Evolutionary conservation across 139 green algal species (phyloP), one percentile per base, ranked within the genome.

Genomic region (Coelastrella sp.): DNA sequence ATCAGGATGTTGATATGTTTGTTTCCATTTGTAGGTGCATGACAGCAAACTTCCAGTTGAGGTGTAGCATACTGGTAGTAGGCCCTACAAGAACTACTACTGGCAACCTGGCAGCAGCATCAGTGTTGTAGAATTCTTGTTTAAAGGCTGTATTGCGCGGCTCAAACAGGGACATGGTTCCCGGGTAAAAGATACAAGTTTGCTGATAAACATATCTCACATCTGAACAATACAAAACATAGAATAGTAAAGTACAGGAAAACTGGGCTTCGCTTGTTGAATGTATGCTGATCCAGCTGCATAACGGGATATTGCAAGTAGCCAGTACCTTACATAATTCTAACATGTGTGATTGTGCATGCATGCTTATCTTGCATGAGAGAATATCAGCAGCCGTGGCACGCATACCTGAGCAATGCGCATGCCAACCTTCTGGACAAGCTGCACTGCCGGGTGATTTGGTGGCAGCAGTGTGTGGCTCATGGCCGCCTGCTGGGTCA

Each of bases 391-490:
- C 82, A 80, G 71, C 68, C 32, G 32, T 47, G 32, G 32, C 32
- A 47, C 32, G 16, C 77, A 22, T 5, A 87, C 80, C 68, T 90
- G 59, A 16, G 92, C 92, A 57, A 94, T 92, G n/a, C 80, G 82
- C 6, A 16, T 23, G 19, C 93, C 93, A 7, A 96, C 83, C 0
- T 83, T 81, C 58, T 23, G 32, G 66, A 96, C 94, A 0, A 93
- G 80, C 60, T 64, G 73, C 17, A 68, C 68, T 65, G 92, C 87
- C 0, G 89, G 91, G 88, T 95, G 92, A 47, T 75, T 59, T 64
- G 68, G 59, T 4, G 95, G 94, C 78, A 97, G 84, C 89, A 97
- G 93, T 3, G 78, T 87, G 83, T 91, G 73, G 13, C 85, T 77
- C 58, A 79, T 75, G 4, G 32, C 23, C 4, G 95, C 94, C 61